Evolutionary conservation across 305 asterid genomes (phyloP).

Genomic region (Plantago rigida): DNA sequence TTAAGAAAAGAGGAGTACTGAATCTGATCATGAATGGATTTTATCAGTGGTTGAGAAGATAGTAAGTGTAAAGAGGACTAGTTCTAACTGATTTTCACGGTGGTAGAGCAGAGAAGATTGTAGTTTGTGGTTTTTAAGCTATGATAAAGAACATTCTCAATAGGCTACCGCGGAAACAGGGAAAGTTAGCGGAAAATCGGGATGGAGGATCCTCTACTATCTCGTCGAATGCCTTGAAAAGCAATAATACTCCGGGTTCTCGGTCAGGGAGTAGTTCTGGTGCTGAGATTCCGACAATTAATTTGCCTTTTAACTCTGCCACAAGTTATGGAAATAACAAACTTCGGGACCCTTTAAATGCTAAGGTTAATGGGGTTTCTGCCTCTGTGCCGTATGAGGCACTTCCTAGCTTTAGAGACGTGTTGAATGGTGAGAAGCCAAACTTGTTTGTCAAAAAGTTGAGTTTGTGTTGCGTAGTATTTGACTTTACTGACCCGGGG

Average conservation of each 20-base stretch:
- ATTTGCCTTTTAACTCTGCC: conserved; percentile 35
- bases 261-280: conserved; percentile 39
- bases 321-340: conserved; percentile 36
- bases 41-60: conserved; percentile 31
- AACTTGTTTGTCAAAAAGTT: conserved; percentile 61
- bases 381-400: conserved; percentile 46
- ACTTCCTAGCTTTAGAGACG: conserved; percentile 77
- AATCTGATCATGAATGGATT: conserved; percentile 20
- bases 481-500: conserved; percentile 72
- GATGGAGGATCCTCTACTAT: conserved; percentile 67
- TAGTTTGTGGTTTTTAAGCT: conserved; percentile 30
- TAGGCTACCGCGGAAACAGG: conserved; percentile 79
- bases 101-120: conserved; percentile 27
- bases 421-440: conserved; percentile 72
- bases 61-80: conserved; percentile 26
- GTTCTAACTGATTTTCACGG: conserved; percentile 23
- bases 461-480: conserved; percentile 57
- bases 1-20: conserved; percentile 21
- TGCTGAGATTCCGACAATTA: conserved; percentile 31
- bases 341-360: conserved; percentile 35
- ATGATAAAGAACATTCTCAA: conserved; percentile 86
- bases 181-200: conserved; percentile 60
- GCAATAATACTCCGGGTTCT: conserved; percentile 33
- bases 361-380: conserved; percentile 47
- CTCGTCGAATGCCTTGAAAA: conserved; percentile 53